Conservation (phyloP, 2,329 filamentous ascomycete genomes). For the Tolypocladium endophyticum region DNA sequence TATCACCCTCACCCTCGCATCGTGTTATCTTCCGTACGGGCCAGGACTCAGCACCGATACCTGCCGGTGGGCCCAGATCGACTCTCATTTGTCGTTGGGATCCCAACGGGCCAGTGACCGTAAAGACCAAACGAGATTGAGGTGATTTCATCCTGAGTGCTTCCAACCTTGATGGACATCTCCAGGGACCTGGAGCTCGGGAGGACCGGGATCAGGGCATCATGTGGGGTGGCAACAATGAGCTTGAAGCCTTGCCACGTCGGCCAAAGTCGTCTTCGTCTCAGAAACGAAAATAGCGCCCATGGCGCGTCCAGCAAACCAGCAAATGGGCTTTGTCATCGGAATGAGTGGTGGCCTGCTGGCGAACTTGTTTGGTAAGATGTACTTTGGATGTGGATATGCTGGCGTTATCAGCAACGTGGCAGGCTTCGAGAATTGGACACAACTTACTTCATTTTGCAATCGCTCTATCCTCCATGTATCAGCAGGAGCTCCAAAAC, state of each 20-base stretch:
- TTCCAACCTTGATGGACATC: not conserved
- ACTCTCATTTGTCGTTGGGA: not conserved
- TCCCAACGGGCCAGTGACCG: not conserved
- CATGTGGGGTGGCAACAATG: not conserved
- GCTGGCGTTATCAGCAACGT: not conserved
- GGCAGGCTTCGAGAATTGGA: not conserved
- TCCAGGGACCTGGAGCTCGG: not conserved
- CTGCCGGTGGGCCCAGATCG: not conserved
- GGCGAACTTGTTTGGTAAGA: too few species aligned
- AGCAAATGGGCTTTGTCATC: not conserved
- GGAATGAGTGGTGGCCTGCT: not conserved
- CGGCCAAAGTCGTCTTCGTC: not conserved
- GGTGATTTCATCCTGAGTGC: too few species aligned
- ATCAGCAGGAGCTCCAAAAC: not conserved
- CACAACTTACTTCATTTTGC: not conserved
- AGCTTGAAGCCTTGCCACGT: not conserved
- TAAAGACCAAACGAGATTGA: not conserved
- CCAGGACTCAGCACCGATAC: not conserved
- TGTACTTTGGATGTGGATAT: not conserved
- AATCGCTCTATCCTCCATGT: not conserved
- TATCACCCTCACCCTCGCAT: not conserved
- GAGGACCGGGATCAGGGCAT: not conserved
- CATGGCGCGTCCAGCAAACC: not conserved
- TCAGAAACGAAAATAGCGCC: not conserved
- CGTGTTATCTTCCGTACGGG: not conserved